Evolutionary conservation across 257 asterid species (phyloP).

Genomic region (Scutellaria galericulata): DNA sequence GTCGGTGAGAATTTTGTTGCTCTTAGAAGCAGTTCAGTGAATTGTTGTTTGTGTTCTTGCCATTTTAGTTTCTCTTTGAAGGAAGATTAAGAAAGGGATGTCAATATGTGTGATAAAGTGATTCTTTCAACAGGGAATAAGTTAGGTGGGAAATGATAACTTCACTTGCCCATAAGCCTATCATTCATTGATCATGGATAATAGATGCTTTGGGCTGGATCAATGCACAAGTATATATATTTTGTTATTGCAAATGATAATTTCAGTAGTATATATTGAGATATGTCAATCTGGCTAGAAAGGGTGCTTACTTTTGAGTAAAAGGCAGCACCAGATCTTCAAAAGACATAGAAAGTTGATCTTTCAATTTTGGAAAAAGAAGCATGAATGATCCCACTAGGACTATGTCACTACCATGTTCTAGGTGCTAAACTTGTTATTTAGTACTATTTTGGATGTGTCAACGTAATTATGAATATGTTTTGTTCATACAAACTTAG

Average conservation of each 20-base stretch:
- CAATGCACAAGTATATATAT: neutral
- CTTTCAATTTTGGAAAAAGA: neutral
- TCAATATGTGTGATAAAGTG: neutral
- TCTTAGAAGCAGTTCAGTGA: neutral
- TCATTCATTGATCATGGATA: neutral
- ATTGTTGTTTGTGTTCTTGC: neutral
- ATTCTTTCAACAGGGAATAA: neutral
- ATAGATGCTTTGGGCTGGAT: neutral
- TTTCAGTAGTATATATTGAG: conserved; percentile 7
- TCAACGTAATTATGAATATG: too few species aligned
- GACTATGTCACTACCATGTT: neutral
- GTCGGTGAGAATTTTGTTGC: conserved; percentile 52
- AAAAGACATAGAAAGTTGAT: neutral
- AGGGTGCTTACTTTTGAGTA: conserved; percentile 3
- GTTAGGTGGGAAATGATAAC: neutral
- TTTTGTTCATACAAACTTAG: too few species aligned
- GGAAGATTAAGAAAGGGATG: neutral
- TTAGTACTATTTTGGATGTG: neutral
- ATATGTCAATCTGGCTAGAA: conserved; percentile 17
- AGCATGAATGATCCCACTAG: neutral
- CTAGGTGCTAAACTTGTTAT: neutral
- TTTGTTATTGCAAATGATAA: neutral
- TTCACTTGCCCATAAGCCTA: too few species aligned
- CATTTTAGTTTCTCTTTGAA: neutral
- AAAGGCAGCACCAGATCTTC: neutral